A percentile compares a stretch with the other conserved stretches of the same genome.
Conservation (phyloP, 2,329 filamentous ascomycete species). For the Cadophora malorum region DNA sequence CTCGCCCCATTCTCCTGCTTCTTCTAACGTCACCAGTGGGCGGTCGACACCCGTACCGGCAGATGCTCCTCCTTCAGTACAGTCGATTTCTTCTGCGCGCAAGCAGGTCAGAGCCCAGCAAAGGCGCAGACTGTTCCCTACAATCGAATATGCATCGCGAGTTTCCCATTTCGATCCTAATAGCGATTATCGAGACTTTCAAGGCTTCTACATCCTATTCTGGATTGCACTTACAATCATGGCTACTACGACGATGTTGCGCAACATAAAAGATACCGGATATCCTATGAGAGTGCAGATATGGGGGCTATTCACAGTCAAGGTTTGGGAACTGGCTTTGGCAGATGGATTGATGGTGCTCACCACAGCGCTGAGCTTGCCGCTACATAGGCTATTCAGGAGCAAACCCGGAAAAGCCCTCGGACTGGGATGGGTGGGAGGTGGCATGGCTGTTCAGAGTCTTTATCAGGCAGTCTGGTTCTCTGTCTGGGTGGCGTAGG, state of each 20-base stretch:
- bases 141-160: slow-evolving; percentile 86
- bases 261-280: slow-evolving; percentile 93
- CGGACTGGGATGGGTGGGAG: slow-evolving; percentile 73
- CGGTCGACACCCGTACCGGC: slow-evolving; percentile 82
- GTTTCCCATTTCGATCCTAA: slow-evolving; percentile 95
- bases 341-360: slow-evolving; percentile 87
- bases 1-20: neutral
- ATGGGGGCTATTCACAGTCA: slow-evolving; percentile 86
- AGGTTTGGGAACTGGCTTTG: slow-evolving; percentile 84
- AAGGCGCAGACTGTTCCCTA: slow-evolving; percentile 86
- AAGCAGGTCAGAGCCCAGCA: slow-evolving; percentile 84
- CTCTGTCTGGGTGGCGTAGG: slow-evolving; percentile 75
- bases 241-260: slow-evolving; percentile 91
- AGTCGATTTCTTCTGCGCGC: slow-evolving; percentile 83
- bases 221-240: slow-evolving; percentile 98
- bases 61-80: slow-evolving; percentile 91
- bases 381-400: slow-evolving; percentile 73
- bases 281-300: slow-evolving; percentile 85
- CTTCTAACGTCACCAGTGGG: slow-evolving; percentile 60
- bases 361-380: slow-evolving; percentile 74
- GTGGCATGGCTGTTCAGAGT: slow-evolving; percentile 85
- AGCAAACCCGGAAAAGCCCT: slow-evolving; percentile 54
- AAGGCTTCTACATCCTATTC: slow-evolving; percentile 97
- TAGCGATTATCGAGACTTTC: slow-evolving; percentile 92
- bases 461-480: slow-evolving; percentile 83